Conservation (phyloP, 176 grass and related monocot species). For the Raddia distichophylla region DNA sequence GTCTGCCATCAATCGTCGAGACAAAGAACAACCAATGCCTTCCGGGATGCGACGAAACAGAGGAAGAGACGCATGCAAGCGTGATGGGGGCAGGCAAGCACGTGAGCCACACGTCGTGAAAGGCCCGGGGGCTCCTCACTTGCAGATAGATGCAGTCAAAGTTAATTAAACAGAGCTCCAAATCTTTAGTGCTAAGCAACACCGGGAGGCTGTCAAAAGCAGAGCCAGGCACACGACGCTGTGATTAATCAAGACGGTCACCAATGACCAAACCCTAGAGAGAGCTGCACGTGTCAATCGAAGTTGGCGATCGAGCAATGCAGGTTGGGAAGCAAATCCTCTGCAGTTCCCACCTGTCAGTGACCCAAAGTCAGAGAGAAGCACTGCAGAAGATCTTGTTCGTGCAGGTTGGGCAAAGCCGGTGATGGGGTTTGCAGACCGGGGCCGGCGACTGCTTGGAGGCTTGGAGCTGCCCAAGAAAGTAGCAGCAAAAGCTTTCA, state of each 20-base stretch:
- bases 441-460: neutral
- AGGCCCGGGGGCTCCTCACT: neutral
- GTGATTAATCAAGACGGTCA: neutral
- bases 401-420: constrained; percentile 4
- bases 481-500: neutral
- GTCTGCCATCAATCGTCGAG: neutral
- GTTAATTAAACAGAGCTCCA: neutral
- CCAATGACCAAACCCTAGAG: neutral
- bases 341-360: too few relatives aligned
- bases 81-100: too few relatives aligned
- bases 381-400: too few relatives aligned
- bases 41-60: neutral
- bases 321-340: too few relatives aligned
- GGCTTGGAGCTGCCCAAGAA: neutral
- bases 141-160: constrained; percentile 16
- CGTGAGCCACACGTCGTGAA: too few relatives aligned
- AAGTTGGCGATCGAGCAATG: neutral
- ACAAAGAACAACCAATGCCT: neutral
- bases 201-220: constrained; percentile 21
- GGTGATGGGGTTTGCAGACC: neutral
- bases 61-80: neutral
- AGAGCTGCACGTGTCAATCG: neutral
- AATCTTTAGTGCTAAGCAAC: constrained; percentile 19
- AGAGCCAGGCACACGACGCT: neutral
- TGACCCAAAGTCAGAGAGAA: too few relatives aligned